phyloP scores from a whole-genome alignment of 1,284 basidiomycete genomes.

The Cutaneotrichosporon sp. region DNA sequence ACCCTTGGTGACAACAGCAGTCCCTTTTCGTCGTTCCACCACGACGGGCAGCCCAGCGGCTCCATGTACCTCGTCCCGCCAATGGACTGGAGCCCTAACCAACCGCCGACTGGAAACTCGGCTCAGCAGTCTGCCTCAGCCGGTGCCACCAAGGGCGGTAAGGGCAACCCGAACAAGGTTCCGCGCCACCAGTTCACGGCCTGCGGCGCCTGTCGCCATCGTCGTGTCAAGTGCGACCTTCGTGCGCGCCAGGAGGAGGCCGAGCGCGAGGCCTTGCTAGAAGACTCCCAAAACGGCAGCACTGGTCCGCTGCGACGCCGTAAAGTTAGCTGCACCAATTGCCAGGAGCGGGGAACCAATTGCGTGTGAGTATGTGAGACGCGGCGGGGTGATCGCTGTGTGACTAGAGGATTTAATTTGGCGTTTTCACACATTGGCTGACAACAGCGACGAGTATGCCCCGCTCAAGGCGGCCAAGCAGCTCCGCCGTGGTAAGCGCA shows the following conservation, averaged over 20 bases:
- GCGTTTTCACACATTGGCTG: not conserved
- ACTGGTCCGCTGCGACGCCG: slow-evolving; percentile 9
- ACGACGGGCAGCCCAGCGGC: not conserved
- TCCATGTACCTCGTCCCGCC: slow-evolving; percentile 12
- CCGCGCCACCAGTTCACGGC: slow-evolving; percentile 79
- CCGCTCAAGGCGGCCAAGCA: slow-evolving; percentile 83
- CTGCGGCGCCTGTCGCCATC: slow-evolving; percentile 84
- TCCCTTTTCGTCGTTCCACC: slow-evolving; percentile 4
- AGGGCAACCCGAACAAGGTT: slow-evolving; percentile 57
- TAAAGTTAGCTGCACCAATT: slow-evolving; percentile 71
- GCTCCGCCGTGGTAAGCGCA: slow-evolving; percentile 73
- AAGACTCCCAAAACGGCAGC: slow-evolving; percentile 15
- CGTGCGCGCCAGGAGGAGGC: slow-evolving; percentile 47
- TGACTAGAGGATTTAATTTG: not conserved
- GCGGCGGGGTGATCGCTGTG: not conserved
- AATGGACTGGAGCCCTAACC: slow-evolving; percentile 11
- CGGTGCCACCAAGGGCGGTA: not conserved
- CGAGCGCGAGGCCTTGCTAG: slow-evolving; percentile 18
- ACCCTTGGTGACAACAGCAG: not conserved
- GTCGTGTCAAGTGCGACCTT: slow-evolving; percentile 59
- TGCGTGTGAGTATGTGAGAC: slow-evolving; percentile 66
- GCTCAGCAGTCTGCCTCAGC: not conserved
- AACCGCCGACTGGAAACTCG: not conserved
- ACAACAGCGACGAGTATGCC: slow-evolving; percentile 72
- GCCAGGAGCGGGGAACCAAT: slow-evolving; percentile 77